Evolutionary conservation across 2,329 filamentous ascomycete species (phyloP).

Genomic region (Phialophora macrospora): DNA sequence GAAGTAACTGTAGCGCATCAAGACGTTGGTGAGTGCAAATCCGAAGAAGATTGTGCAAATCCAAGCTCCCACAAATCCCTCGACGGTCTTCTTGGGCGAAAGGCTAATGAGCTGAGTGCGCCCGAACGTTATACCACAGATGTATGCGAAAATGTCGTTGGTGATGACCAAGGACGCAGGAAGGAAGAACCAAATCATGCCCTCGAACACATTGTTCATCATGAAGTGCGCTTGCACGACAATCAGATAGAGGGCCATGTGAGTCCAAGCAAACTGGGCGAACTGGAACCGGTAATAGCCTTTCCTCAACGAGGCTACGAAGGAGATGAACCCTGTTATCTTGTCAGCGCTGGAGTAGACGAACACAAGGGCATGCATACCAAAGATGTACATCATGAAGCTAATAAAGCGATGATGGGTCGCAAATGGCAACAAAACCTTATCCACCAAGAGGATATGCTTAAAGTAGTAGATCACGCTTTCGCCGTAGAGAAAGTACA

Average conservation of each 20-base stretch:
- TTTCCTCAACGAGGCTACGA: slow-evolving; percentile 90
- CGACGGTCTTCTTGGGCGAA: slow-evolving; percentile 98
- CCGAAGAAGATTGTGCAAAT: slow-evolving; percentile 90
- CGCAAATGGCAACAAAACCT: slow-evolving; percentile 86
- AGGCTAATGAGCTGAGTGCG: slow-evolving; percentile 96
- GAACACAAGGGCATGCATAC: slow-evolving; percentile 56
- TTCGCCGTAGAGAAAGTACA: slow-evolving; percentile 99
- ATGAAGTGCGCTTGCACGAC: slow-evolving; percentile 98
- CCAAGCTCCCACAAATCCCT: slow-evolving; percentile 96
- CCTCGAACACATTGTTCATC: slow-evolving; percentile 99
- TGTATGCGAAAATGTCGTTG: slow-evolving; percentile 98
- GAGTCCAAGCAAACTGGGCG: slow-evolving; percentile 98
- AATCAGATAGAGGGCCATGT: slow-evolving; percentile 98
- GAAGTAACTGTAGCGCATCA: slow-evolving; percentile 94
- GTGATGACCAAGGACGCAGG: slow-evolving; percentile 94
- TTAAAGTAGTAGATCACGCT: slow-evolving; percentile 99
- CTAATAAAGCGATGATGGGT: slow-evolving; percentile 99
- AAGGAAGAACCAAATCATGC: slow-evolving; percentile 99
- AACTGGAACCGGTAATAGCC: slow-evolving; percentile 99
- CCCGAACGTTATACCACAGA: slow-evolving; percentile 96
- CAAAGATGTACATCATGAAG: slow-evolving; percentile 96
- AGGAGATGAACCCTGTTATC: slow-evolving; percentile 89
- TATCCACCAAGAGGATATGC: slow-evolving; percentile 94
- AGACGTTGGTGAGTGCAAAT: slow-evolving; percentile 76
- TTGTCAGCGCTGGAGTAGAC: slow-evolving; percentile 4